Base-by-base conservation (phyloP, 2,329 filamentous ascomycete genomes). In the Scedosporium boydii region DNA sequence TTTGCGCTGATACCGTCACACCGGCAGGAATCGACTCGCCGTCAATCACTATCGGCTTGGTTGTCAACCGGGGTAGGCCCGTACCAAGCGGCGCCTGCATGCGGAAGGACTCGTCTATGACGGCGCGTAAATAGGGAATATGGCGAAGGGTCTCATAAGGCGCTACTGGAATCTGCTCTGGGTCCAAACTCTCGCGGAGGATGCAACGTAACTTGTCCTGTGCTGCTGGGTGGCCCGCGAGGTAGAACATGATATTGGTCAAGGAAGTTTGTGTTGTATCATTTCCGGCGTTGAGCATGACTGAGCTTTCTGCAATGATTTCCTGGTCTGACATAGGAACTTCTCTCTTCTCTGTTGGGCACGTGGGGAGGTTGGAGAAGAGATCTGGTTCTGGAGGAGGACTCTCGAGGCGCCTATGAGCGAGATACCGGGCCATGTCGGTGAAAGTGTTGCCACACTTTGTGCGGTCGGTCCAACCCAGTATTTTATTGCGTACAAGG, bases 1-100 rank as follows among this genome's bases (percentile, higher is more conserved):
- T 67, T 6, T 65, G 62, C 63, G 69, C 67, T 26, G 66, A 62
- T 3, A 71, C 68, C 3, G 66, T 62, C 0, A 68, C 69, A 16
- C 66, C 66, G 2, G 66, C 63, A 0, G 69, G 67, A 2, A 72
- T 66, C 1, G 9, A 27, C 41, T 65, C 64, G 41, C 69, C 69
- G 42, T 69, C 67, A 14, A 72, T 64, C 7, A 44, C 59, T 6
- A 10, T 42, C 9, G 56, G 21, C 14, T 18, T n/a, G 3, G 23
- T 27, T 9, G 51, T 56, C 16, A 29, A 38, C 14, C 61, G 61
- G 1, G 61, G 61, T 2, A 62, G 55, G 26, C 61, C 61, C 9
- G n/a, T 46, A 21, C 38, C 53, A n/a, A 62, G 51, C 4, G 61
- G 61, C 7, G 61, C 38, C 9, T 53, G 44, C 26, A 34, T 46